Conservation (phyloP, 202 grass and related monocot species). For the Setaria viridis region DNA sequence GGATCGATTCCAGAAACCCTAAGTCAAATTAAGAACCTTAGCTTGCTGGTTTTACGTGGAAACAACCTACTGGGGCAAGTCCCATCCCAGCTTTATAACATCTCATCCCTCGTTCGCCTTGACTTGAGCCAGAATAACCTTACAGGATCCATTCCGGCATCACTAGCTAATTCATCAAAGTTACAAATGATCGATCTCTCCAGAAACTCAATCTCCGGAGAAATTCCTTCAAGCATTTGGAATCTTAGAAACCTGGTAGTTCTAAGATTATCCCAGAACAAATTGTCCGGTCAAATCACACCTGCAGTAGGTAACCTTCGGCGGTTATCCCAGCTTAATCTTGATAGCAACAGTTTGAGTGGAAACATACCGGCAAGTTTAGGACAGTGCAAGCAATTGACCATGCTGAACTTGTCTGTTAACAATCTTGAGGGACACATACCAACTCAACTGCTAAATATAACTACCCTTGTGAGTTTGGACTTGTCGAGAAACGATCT, state of each 20-base stretch:
- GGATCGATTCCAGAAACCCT: conserved; percentile 45
- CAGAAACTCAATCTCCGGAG: background rate
- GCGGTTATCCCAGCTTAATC: background rate
- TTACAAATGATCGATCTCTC: background rate
- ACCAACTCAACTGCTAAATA: background rate
- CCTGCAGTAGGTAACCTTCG: conserved; percentile 16
- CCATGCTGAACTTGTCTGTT: background rate
- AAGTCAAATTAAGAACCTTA: background rate
- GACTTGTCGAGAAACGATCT: conserved; percentile 43
- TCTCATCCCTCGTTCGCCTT: conserved; percentile 18
- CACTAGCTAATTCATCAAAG: conserved; percentile 34
- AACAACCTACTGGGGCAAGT: conserved; percentile 35
- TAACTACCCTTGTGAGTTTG: background rate
- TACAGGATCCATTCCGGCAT: conserved; percentile 29
- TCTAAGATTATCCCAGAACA: background rate
- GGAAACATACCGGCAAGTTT: conserved; percentile 47
- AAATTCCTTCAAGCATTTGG: conserved; percentile 5
- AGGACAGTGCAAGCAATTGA: background rate
- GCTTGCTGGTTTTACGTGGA: background rate
- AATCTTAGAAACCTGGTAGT: background rate
- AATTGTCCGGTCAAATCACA: conserved; percentile 36
- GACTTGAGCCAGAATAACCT: background rate
- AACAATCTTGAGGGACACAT: conserved; percentile 40
- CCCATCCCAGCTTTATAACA: conserved; percentile 26
- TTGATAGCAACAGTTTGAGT: conserved; percentile 2